phyloP scores from a whole-genome alignment of 1,139 yeast species.

The Blastobotrys elegans region DNA sequence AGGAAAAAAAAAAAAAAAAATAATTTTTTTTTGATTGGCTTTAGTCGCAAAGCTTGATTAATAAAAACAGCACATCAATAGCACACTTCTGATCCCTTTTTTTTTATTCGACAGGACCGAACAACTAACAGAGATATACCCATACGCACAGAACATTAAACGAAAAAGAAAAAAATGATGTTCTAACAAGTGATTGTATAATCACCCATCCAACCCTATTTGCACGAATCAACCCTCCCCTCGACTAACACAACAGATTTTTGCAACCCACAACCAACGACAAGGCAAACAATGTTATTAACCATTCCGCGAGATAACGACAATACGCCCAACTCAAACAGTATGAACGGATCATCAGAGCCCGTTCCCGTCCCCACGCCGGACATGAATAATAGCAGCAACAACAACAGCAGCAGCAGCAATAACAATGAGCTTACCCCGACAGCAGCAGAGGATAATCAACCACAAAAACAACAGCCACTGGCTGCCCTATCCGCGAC shows the following conservation, averaged over 20 bases:
- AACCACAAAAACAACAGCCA: slow-evolving; percentile 14
- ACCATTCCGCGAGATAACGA: slow-evolving; percentile 4
- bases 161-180: slow-evolving; percentile 1
- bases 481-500: slow-evolving; percentile 26
- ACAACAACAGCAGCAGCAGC: not conserved
- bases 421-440: not conserved
- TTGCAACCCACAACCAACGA: not conserved
- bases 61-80: not conserved
- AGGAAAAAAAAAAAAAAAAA: not conserved
- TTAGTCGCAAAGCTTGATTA: not conserved
- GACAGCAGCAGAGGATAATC: not conserved
- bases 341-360: not conserved
- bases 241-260: too few species aligned
- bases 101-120: too few species aligned
- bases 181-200: not conserved
- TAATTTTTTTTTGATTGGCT: not conserved
- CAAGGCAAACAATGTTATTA: slow-evolving; percentile 1
- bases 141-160: not conserved
- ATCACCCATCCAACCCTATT: too few species aligned
- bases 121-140: not conserved
- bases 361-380: not conserved
- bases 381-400: too few species aligned
- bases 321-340: not conserved
- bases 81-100: not conserved
- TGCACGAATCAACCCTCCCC: too few species aligned